Evolutionary conservation across 495 filamentous ascomycete genomes (phyloP).

Genomic region (Penicillium steckii): DNA sequence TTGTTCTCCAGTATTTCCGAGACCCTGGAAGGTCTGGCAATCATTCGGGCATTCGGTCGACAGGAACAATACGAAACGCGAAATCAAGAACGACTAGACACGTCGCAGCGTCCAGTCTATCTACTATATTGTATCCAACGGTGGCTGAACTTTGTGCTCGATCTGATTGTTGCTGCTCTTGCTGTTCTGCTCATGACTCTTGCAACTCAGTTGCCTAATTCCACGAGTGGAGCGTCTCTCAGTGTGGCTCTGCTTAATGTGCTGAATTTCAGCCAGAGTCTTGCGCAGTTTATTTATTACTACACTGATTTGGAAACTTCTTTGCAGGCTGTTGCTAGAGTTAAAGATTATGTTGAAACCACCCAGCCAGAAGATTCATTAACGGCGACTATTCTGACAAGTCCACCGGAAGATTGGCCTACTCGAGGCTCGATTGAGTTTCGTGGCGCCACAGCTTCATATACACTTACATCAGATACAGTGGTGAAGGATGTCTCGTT

Average conservation of each 20-base stretch:
- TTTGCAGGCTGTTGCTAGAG: constrained; percentile 28
- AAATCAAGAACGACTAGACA: constrained; percentile 29
- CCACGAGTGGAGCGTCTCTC: too few species aligned
- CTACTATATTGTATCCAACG: constrained; percentile 46
- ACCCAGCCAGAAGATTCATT: neutral
- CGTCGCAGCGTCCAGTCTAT: constrained; percentile 42
- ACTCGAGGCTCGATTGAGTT: neutral
- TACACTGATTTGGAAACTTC: constrained; percentile 12
- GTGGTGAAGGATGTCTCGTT: neutral
- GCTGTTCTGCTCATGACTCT: too few species aligned
- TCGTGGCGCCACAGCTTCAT: neutral
- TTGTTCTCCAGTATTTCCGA: constrained; percentile 53
- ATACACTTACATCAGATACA: neutral
- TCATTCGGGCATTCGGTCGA: constrained; percentile 54
- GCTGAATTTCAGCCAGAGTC: neutral
- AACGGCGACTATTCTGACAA: too few species aligned
- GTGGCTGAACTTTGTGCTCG: constrained; percentile 40
- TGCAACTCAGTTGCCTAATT: too few species aligned
- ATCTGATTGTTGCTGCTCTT: constrained; percentile 34
- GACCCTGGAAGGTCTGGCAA: constrained; percentile 36
- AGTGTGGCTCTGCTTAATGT: neutral
- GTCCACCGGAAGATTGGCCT: neutral
- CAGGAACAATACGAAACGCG: constrained; percentile 12
- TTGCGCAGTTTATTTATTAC: neutral
- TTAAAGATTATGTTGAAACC: neutral